Evolutionary conservation across 192 early-diverging fungal species (phyloP), one percentile per base, ranked within the genome.

Genomic region (Hyaloraphidium curvatum): DNA sequence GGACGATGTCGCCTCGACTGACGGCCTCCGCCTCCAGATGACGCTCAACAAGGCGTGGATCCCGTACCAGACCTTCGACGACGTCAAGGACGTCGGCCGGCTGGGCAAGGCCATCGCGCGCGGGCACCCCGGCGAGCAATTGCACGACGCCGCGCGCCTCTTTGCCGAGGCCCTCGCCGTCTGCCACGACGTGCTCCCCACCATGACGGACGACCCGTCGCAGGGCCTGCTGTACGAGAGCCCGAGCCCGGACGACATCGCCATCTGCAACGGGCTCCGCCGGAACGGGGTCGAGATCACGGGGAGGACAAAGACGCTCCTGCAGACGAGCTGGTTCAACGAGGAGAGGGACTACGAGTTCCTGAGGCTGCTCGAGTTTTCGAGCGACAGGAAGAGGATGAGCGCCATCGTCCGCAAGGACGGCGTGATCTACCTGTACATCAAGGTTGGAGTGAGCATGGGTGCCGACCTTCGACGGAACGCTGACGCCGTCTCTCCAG

Each of bases 351-450:
- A 55, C 62, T 80, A 69, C 41, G 67, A 75, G 39, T 64, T 87
- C 19, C 67, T 92, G 30, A 76, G 82, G 55, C 64, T 82, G 3
- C 62, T 94, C 25, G 90, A 94, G 56, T 94, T 94, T 62, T 79
- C 79, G 0, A 80, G 76, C 41, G 81, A 82, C 41, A 76, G 90
- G 19, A 94, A 94, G 59, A 77, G 90, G 29, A 91, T 91, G 90
- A 83, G 79, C 0, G 74, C 86, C 3, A 70, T 94, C 28, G 71
- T 82, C 51, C 67, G 76, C n/a, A n/a, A n/a, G n/a, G n/a, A n/a
- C n/a, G n/a, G n/a, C n/a, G 43, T 21, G 17, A 48, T 48, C 43
- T 25, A 11, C 43, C 43, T 21, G n/a, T n/a, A n/a, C n/a, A n/a
- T n/a, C n/a, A n/a, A n/a, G n/a, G n/a, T n/a, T n/a, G n/a, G n/a